Percentiles rank a stretch among this genome's conserved stretches.
These are phyloP conservation scores for Scedosporium apiospermum DNA, from an alignment of 2,329 filamentous ascomycete genomes.

Conservation along the genomic window DNA sequence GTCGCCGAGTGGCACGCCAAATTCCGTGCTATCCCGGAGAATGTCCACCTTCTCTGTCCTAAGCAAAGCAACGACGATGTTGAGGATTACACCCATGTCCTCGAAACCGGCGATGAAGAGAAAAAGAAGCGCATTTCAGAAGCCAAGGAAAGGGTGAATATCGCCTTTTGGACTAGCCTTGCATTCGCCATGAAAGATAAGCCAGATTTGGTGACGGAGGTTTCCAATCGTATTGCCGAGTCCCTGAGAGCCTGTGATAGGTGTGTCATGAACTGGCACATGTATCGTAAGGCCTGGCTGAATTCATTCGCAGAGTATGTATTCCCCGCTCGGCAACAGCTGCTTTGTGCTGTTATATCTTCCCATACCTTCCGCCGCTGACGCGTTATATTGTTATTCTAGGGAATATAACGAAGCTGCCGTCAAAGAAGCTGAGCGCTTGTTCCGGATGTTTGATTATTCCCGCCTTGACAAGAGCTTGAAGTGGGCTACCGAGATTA, in stretches of 20 bases:
- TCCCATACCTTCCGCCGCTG: not conserved
- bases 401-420: constrained; percentile 40
- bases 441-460: constrained; percentile 52
- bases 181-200: constrained; percentile 58
- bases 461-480: constrained; percentile 52
- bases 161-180: constrained; percentile 58
- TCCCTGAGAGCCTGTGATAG: constrained; percentile 56
- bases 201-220: constrained; percentile 50
- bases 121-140: constrained; percentile 45
- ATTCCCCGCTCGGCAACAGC: not conserved
- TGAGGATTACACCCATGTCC: constrained; percentile 44
- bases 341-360: not conserved
- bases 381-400: not conserved
- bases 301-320: constrained; percentile 52
- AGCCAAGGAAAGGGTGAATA: constrained; percentile 45
- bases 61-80: constrained; percentile 52
- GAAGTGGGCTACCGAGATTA: constrained; percentile 42
- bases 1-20: constrained; percentile 33
- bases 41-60: constrained; percentile 60
- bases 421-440: constrained; percentile 40
- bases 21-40: constrained; percentile 31
- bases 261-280: constrained; percentile 68
- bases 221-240: constrained; percentile 45
- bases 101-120: constrained; percentile 37
- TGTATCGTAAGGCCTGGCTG: constrained; percentile 52